Base-by-base conservation (phyloP, 768 basidiomycete species). In the Strobilomyces echinocephalus region DNA sequence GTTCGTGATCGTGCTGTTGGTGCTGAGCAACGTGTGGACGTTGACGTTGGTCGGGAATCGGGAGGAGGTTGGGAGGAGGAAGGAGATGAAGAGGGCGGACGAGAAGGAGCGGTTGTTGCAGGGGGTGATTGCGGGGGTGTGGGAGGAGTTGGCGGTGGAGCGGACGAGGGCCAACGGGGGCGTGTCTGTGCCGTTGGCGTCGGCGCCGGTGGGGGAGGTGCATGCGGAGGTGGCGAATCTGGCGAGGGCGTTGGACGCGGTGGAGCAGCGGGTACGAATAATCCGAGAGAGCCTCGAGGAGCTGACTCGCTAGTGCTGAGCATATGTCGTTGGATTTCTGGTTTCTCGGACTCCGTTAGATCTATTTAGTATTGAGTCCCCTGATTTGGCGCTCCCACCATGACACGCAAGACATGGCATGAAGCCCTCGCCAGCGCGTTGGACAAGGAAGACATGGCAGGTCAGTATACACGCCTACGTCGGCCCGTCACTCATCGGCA, bases 21-120 rank as follows among this genome's bases (percentile, higher is more conserved):
- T 94, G 56, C 54, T 90, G 39, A 88, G 84, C 60, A 95, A 95
- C 63, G 40, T 91, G n/a, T 84, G 73, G 90, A 87, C 84, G 59
- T 57, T 76, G 70, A 69, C 59, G 71, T 71, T 66, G 72, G 74
- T 74, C 55, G 79, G 73, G 60, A 69, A 70, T 67, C 76, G 71
- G 71, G 75, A 76, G 63, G 77, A 80, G 55, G 67, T 64, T 8
- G 73, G 73, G 21, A 61, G 73, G 36, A 64, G 72, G 34, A 83
- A 77, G 69, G 76, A 77, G 68, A 50, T 77, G 67, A 74, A 67
- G 64, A 78, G 74, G 68, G 74, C 69, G 60, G 85, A 81, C 67
- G 88, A 88, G 65, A 76, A 81, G 71, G 87, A 88, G 69, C 79
- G 79, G 73, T 86, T 82, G 83, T 80, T 88, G 54, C 83, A 87